Conservation (phyloP, 345 rosid genomes). For the Leavenworthia alabamica region DNA sequence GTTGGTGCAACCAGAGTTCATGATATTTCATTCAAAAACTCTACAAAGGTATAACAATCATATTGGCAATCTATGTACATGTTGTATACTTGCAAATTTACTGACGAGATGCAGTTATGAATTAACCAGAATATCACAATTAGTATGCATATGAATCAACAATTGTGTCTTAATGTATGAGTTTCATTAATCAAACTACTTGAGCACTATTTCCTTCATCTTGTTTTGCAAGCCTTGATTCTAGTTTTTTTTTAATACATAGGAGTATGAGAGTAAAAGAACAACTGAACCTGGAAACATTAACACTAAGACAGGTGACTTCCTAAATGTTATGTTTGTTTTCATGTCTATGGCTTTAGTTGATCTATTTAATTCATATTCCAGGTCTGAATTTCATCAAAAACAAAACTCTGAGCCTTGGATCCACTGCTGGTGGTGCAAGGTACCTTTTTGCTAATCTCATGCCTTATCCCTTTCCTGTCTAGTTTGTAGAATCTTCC, state of each 20-base stretch:
- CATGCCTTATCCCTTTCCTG: neutral
- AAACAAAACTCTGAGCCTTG: conserved; percentile 34
- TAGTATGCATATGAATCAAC: neutral
- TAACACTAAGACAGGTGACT: conserved; percentile 43
- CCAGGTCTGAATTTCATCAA: conserved; percentile 29
- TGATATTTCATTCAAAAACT: conserved; percentile 35
- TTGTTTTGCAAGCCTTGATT: conserved; percentile 12
- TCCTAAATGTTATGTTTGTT: conserved; percentile 13
- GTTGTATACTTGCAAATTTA: conserved; percentile 2
- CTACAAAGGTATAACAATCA: conserved; percentile 35
- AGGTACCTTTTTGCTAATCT: conserved; percentile 40
- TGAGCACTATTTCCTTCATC: neutral
- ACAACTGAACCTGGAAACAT: conserved; percentile 22
- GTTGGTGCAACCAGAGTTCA: conserved; percentile 32
- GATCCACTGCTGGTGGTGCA: conserved; percentile 24
- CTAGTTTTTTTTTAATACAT: neutral
- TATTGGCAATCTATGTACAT: neutral
- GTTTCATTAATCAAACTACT: neutral
- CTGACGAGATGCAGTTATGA: neutral
- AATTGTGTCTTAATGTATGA: neutral
- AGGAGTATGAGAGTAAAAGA: conserved; percentile 43
- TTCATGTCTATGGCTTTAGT: conserved; percentile 10
- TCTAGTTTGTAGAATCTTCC: neutral
- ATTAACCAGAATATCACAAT: neutral
- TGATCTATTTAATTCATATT: conserved; percentile 12